Evolutionary conservation across 164 flowering plant species (phyloP), one percentile per base, ranked within the genome.

Genomic region (Sedum album): DNA sequence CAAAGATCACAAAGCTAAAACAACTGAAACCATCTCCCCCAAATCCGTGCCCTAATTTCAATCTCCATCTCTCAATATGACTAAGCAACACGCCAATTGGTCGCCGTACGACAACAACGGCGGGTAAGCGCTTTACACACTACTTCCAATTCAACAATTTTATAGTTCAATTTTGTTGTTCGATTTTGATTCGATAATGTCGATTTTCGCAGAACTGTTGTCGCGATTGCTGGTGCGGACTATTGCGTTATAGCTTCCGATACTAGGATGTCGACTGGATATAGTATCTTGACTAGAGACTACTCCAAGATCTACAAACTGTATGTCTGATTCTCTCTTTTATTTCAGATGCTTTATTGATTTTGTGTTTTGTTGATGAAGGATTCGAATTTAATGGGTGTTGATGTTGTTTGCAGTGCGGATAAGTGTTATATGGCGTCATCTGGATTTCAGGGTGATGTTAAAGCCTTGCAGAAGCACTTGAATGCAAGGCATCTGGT

Each of bases 61-160:
- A 13, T 44, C 28, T 35, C 26, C 60, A 28, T 48, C 60, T 20
- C 35, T 41, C 72, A 31, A 76, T 71, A 88, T 85, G 91, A 73
- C 80, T 41, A 87, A 87, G 77, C 86, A 88, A 72, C 90, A 84
- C 6, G 83, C 98, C 5, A 81, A 81, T 72, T 90, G 87, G 85
- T 84, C 89, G 66, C 98, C 98, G 0, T 93, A 93, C 80, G 98
- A 93, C 74, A 85, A 84, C 87, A 93, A 93, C 79, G 98, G 98
- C 75, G 98, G 98, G 97, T 93, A 78, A 41, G 35, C 38, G 38
- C 3, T 33, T 28, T 60, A 44, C 69, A 4, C 69, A 3, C 26
- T 69, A 36, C 10, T 53, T 28, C 49, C 25, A 41, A 18, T 46
- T 46, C 15, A 1, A n/a, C 4, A 38, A 49, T 20, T 48, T 2